Base-by-base conservation (phyloP, 208 protist genomes). In the Angomonas deanei region DNA sequence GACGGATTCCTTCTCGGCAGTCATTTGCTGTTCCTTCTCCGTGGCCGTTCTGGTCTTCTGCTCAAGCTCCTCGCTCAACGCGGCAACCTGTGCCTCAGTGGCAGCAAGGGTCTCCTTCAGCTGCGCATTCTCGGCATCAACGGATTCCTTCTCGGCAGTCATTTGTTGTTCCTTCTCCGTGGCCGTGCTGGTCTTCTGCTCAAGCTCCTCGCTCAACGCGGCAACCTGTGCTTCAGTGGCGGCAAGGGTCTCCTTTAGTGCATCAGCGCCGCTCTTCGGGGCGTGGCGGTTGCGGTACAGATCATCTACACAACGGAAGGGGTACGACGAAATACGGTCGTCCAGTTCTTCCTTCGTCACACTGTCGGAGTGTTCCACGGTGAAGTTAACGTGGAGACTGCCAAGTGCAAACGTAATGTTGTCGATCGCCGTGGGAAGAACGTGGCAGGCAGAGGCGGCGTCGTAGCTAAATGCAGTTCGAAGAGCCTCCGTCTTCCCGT, bases 401-500 rank as follows among this genome's bases (percentile, higher is more conserved):
- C 58, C 60, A 0, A 64, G 54, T 13, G 24, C 47, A 23, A 78
- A 61, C 1, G 21, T 1, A 17, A 78, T 61, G 21, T 69, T 49
- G 15, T 17, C 17, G 30, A 78, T 36, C 21, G 23, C 59, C 15
- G 56, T 31, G 2, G 47, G 31, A 23, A 47, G 39, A 34, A 78
- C 60, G 21, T 66, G 72, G 32, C 72, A 78, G 6, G 72, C 72
- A 27, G 10, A 19, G 0, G 63, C 27, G 0, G 72, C 66, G 33
- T 78, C 72, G 23, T 10, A 24, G 1, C 57, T 33, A 42, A 78
- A 68, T 15, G 72, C 72, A 15, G 19, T n/a, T 10, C 32, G 54
- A 53, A 78, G 49, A 36, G 71, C 72, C 54, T 69, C 66, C 10
- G 52, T 57, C 33, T 69, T 62, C 10, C 30, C 24, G 26, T 62